Evolutionary conservation across 495 filamentous ascomycete species (phyloP).

Genomic region (Aspergillus carlsbadensis): DNA sequence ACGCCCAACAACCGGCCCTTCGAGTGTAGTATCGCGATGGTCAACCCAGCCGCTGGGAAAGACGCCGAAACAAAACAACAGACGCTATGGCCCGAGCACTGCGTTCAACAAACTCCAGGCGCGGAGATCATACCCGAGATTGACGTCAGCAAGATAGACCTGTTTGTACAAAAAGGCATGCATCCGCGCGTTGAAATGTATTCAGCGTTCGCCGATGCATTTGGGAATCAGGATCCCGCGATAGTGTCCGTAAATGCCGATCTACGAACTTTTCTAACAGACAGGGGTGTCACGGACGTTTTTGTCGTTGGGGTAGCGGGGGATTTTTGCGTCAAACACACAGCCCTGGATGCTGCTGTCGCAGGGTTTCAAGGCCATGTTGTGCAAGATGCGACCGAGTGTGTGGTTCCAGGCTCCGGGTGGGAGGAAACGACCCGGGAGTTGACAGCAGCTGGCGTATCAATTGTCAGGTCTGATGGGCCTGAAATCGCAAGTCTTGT

Average conservation of each 20-base stretch:
- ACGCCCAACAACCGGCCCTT: slow-evolving; percentile 66
- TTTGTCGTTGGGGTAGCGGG: slow-evolving; percentile 83
- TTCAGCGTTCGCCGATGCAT: slow-evolving; percentile 78
- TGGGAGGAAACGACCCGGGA: slow-evolving; percentile 60
- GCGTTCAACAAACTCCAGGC: slow-evolving; percentile 71
- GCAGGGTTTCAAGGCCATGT: slow-evolving; percentile 78
- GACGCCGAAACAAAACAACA: slow-evolving; percentile 61
- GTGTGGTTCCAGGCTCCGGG: slow-evolving; percentile 56
- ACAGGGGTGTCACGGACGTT: slow-evolving; percentile 65
- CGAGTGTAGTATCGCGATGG: slow-evolving; percentile 57
- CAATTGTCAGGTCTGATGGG: slow-evolving; percentile 48
- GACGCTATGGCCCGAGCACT: slow-evolving; percentile 87
- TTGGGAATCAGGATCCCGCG: slow-evolving; percentile 49
- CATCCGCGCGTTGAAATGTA: slow-evolving; percentile 84
- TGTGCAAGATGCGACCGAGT: slow-evolving; percentile 72
- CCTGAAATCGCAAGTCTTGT: slow-evolving; percentile 44
- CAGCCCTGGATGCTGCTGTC: slow-evolving; percentile 71
- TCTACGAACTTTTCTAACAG: slow-evolving; percentile 55
- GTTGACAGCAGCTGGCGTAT: slow-evolving; percentile 54
- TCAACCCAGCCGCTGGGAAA: slow-evolving; percentile 62
- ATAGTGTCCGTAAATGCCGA: slow-evolving; percentile 52
- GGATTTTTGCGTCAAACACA: slow-evolving; percentile 85
- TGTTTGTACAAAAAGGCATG: slow-evolving; percentile 74
- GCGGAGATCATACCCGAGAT: slow-evolving; percentile 76
- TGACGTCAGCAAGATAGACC: slow-evolving; percentile 55